Conservation (phyloP, 805 yeast genomes). For the Candida awuae region DNA sequence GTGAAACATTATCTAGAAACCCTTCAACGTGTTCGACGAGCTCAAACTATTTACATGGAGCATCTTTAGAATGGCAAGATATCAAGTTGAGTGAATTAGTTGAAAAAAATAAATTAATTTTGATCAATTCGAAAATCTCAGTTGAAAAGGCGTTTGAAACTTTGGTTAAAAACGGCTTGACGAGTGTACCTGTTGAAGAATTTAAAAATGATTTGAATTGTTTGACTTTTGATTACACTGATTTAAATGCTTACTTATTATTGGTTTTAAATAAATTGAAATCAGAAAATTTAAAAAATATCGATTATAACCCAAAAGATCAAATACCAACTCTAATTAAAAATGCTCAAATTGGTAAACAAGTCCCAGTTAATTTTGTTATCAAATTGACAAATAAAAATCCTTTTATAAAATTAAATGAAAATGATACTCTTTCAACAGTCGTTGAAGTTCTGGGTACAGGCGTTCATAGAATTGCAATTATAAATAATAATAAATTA, state of each 20-base stretch:
- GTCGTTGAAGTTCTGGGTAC: constrained; percentile 87
- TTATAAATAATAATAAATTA: constrained; percentile 46
- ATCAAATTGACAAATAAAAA: constrained; percentile 79
- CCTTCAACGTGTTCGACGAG: constrained; percentile 30
- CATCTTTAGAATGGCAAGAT: constrained; percentile 58
- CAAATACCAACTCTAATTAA: constrained; percentile 36
- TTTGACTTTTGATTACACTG: constrained; percentile 85
- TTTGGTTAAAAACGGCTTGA: constrained; percentile 61
- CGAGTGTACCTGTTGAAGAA: constrained; percentile 75
- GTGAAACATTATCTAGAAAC: constrained; percentile 28
- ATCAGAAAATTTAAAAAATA: constrained; percentile 30
- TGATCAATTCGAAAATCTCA: constrained; percentile 56
- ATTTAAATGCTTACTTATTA: constrained; percentile 77
- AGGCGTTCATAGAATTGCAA: constrained; percentile 92
- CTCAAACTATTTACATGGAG: constrained; percentile 23
- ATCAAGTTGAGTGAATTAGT: constrained; percentile 65
- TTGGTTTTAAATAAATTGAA: constrained; percentile 69
- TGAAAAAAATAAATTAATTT: constrained; percentile 67
- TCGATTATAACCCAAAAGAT: constrained; percentile 29
- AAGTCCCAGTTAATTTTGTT: constrained; percentile 86
- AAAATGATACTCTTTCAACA: constrained; percentile 55
- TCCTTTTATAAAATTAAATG: constrained; percentile 74
- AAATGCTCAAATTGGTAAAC: constrained; percentile 78
- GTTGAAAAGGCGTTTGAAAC: constrained; percentile 87
- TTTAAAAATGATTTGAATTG: constrained; percentile 54